Conservation (phyloP, 805 yeast species). For the Saturnispora halmiae region DNA sequence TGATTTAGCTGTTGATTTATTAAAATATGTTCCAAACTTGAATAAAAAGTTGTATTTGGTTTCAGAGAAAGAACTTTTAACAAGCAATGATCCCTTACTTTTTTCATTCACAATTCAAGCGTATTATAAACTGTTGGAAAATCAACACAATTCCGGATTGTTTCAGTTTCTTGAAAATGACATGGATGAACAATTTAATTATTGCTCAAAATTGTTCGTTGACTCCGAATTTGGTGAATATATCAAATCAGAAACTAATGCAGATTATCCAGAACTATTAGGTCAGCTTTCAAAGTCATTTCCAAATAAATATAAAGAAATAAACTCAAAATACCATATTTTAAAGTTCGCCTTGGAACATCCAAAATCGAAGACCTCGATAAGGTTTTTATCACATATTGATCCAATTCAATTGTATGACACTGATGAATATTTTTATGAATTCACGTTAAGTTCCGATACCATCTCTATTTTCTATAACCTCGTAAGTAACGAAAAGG, state of each 20-base stretch:
- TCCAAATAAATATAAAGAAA: constrained; percentile 17
- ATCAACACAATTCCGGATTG: not conserved
- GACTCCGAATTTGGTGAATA: constrained; percentile 12
- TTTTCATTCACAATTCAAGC: constrained; percentile 24
- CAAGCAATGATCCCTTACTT: constrained; percentile 26
- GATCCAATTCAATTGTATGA: constrained; percentile 20
- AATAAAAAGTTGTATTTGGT: constrained; percentile 24
- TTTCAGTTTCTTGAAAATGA: constrained; percentile 13
- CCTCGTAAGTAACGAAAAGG: constrained; percentile 15
- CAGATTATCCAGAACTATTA: constrained; percentile 11
- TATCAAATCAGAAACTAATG: constrained; percentile 1
- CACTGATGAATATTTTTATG: constrained; percentile 14
- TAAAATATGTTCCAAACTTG: constrained; percentile 20
- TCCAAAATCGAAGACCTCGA: constrained; percentile 14
- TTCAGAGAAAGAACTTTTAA: constrained; percentile 16
- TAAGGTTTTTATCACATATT: constrained; percentile 21
- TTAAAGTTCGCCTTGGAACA: constrained; percentile 16
- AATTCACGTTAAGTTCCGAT: constrained; percentile 17
- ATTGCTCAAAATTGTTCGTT: constrained; percentile 20
- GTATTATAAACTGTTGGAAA: constrained; percentile 23
- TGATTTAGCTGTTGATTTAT: constrained; percentile 24
- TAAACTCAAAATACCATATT: constrained; percentile 20
- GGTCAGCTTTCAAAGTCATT: constrained; percentile 8
- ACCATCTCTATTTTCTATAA: constrained; percentile 22
- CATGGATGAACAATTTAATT: constrained; percentile 18